Conservation (phyloP, 2,329 filamentous ascomycete species). For the Paracorniculantispora psalliotae region DNA sequence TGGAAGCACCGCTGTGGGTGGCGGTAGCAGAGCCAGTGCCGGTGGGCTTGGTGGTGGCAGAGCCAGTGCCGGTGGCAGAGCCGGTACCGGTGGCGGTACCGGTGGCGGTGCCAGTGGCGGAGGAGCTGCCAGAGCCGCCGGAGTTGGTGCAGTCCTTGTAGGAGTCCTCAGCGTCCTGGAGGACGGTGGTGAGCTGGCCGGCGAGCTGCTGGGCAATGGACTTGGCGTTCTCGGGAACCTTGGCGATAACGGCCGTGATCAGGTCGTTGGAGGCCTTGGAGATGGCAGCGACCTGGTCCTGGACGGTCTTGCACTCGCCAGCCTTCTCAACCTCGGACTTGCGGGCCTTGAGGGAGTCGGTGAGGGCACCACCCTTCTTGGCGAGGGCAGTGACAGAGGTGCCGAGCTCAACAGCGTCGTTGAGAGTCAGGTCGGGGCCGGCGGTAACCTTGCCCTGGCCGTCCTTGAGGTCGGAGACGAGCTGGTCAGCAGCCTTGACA, state of each 20-base stretch:
- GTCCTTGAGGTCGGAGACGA: conserved; percentile 12
- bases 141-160: conserved; percentile 14
- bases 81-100: conserved; percentile 9
- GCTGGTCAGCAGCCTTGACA: conserved; percentile 11
- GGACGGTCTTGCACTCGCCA: conserved; percentile 23
- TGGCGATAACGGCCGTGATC: conserved; percentile 22
- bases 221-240: conserved; percentile 22
- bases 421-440: background rate
- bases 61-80: background rate
- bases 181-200: conserved; percentile 17
- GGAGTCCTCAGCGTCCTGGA: conserved; percentile 6
- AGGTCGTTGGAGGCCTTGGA: conserved; percentile 19
- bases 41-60: background rate
- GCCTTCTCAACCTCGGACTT: conserved; percentile 23
- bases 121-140: background rate
- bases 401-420: conserved; percentile 1
- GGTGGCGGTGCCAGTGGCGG: background rate
- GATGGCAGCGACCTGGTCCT: conserved; percentile 19
- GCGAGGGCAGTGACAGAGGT: conserved; percentile 1
- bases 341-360: conserved; percentile 27
- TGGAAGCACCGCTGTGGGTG: background rate
- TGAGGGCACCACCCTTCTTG: conserved; percentile 26
- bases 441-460: conserved; percentile 8
- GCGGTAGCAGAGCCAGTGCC: conserved; percentile 2
- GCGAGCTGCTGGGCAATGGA: conserved; percentile 21